phyloP scores from a whole-genome alignment of 768 basidiomycete genomes.

The Agaricus subrufescens region DNA sequence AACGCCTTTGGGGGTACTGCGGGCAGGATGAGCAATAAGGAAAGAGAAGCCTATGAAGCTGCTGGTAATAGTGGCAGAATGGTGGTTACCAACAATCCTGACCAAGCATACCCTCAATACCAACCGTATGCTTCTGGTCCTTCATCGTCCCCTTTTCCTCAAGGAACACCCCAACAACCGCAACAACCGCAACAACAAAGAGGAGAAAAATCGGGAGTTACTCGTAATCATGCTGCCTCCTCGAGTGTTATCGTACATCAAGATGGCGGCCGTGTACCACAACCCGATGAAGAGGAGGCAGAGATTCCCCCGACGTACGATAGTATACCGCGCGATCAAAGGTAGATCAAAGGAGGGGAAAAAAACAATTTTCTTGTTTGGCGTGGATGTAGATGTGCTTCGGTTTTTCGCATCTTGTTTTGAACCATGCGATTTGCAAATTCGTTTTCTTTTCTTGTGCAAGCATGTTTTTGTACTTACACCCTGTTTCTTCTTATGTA shows the following conservation, averaged over 20 bases:
- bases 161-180: background rate
- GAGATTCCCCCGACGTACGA: too few species aligned
- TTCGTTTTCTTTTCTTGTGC: too few species aligned
- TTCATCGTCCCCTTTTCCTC: background rate
- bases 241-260: constrained; percentile 9
- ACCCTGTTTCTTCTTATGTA: too few species aligned
- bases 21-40: constrained; percentile 15
- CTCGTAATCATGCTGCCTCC: background rate
- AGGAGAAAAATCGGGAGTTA: background rate
- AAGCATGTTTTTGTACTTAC: too few species aligned
- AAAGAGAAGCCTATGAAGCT: constrained; percentile 16
- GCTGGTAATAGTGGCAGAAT: background rate
- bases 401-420: too few species aligned
- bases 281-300: too few species aligned
- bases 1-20: background rate
- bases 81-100: constrained; percentile 1
- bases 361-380: too few species aligned
- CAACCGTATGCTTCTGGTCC: background rate
- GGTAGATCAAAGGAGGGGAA: too few species aligned
- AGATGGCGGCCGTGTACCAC: background rate
- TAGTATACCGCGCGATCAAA: too few species aligned
- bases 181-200: background rate
- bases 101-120: background rate
- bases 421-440: too few species aligned
- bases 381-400: too few species aligned